Evolutionary conservation across 2,329 filamentous ascomycete genomes (phyloP).

Genomic region (Arthrobotrys musiformis): DNA sequence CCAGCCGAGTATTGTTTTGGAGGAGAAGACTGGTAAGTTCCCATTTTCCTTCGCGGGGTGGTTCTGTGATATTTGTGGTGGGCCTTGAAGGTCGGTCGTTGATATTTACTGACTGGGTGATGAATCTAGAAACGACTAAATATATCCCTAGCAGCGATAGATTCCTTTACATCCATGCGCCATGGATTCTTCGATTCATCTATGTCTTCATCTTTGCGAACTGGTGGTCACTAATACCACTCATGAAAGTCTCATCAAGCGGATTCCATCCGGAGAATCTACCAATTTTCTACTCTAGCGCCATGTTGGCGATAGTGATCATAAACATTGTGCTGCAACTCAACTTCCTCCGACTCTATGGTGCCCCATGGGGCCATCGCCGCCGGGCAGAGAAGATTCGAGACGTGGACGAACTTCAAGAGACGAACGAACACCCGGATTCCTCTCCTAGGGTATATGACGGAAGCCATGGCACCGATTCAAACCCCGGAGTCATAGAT

Average conservation of each 20-base stretch:
- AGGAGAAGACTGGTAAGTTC: background rate
- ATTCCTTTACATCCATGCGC: conserved; percentile 22
- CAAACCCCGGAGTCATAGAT: background rate
- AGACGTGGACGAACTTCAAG: background rate
- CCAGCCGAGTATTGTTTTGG: background rate
- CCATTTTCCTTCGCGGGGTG: background rate
- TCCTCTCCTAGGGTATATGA: background rate
- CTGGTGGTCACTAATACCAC: conserved; percentile 45
- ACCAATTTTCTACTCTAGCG: conserved; percentile 29
- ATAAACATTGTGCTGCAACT: conserved; percentile 6
- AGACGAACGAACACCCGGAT: background rate
- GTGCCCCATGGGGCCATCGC: conserved; percentile 21
- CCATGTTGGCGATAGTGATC: conserved; percentile 20
- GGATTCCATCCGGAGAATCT: conserved; percentile 39
- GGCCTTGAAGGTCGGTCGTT: too few species aligned
- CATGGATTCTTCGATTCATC: conserved; percentile 37
- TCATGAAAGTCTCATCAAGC: conserved; percentile 21
- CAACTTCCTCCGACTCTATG: conserved; percentile 3
- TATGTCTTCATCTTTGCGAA: conserved; percentile 36
- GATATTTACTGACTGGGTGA: too few species aligned
- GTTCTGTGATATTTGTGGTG: too few species aligned
- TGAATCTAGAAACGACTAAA: background rate
- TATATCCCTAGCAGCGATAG: background rate
- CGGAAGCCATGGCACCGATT: background rate
- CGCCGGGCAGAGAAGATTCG: background rate